These are phyloP conservation scores for Russula earlei DNA, from an alignment of 768 basidiomycete species.

Conservation along the genomic window DNA sequence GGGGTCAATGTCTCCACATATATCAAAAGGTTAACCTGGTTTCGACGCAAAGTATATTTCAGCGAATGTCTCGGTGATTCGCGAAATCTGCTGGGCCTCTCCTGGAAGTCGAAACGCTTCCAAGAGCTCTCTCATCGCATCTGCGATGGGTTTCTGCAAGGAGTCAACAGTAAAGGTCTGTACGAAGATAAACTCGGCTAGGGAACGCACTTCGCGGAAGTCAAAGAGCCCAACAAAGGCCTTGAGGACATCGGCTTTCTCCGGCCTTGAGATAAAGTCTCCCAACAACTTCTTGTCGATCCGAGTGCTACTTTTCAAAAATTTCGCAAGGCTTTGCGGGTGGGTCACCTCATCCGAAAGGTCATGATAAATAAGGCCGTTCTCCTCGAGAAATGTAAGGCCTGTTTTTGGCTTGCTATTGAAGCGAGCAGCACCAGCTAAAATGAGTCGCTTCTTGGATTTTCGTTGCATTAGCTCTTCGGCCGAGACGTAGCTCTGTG, in stretches of 20 bases:
- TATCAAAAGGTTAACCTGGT: slow-evolving; percentile 44
- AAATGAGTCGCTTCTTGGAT: slow-evolving; percentile 76
- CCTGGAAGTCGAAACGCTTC: slow-evolving; percentile 93
- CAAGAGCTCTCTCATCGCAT: slow-evolving; percentile 90
- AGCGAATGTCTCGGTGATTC: slow-evolving; percentile 94
- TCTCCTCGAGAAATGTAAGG: slow-evolving; percentile 84
- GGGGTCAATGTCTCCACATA: background rate
- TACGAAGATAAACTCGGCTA: background rate
- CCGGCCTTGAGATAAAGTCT: slow-evolving; percentile 85
- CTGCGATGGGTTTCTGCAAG: slow-evolving; percentile 81
- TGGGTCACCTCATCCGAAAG: slow-evolving; percentile 47
- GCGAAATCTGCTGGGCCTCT: slow-evolving; percentile 85
- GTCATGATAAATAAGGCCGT: slow-evolving; percentile 75
- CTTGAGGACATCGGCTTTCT: slow-evolving; percentile 75
- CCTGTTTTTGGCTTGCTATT: slow-evolving; percentile 91
- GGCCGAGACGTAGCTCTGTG: slow-evolving; percentile 45
- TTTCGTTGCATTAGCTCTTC: slow-evolving; percentile 59
- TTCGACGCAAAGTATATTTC: slow-evolving; percentile 77
- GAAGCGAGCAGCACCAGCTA: slow-evolving; percentile 78
- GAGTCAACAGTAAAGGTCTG: background rate
- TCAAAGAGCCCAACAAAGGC: slow-evolving; percentile 86
- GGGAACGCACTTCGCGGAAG: slow-evolving; percentile 66
- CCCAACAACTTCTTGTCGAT: slow-evolving; percentile 91
- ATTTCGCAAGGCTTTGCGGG: slow-evolving; percentile 64
- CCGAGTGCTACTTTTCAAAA: slow-evolving; percentile 74